Conservation (phyloP, 495 filamentous ascomycete species). For the Tuber umbilicatum region DNA sequence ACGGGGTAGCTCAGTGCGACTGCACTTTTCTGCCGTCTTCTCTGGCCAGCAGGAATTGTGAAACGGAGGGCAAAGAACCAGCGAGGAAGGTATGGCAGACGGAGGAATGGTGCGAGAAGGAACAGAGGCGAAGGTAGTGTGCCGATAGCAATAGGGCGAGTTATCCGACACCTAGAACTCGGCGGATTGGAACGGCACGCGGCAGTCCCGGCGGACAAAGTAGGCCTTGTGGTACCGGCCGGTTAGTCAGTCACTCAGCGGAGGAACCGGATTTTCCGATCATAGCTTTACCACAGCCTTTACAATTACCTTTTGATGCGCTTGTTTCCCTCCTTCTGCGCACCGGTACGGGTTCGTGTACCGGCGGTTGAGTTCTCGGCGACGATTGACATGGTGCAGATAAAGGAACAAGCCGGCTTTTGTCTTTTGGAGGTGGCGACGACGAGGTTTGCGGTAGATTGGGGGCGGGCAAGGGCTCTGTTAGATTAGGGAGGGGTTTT, state of each 20-base stretch:
- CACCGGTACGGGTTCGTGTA: conserved; percentile 10
- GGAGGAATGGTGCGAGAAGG: too few relatives aligned
- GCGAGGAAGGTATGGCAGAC: too few relatives aligned
- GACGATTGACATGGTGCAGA: conserved; percentile 33
- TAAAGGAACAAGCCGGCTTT: conserved; percentile 26
- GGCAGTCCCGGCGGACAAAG: conserved; percentile 84
- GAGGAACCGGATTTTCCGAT: conserved; percentile 87
- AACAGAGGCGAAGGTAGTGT: too few relatives aligned
- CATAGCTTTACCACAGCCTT: conserved; percentile 71
- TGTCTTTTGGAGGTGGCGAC: conserved; percentile 20
- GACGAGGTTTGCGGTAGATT: conserved; percentile 4
- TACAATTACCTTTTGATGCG: conserved; percentile 64
- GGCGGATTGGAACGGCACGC: conserved; percentile 70
- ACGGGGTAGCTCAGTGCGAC: too few relatives aligned
- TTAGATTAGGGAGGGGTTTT: conserved; percentile 28
- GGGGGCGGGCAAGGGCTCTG: conserved; percentile 26
- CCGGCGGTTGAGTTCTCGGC: conserved; percentile 36
- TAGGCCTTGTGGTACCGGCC: conserved; percentile 90
- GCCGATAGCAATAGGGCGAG: conserved; percentile 79
- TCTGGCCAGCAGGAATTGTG: too few relatives aligned
- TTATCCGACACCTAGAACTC: conserved; percentile 91
- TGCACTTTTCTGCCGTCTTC: too few relatives aligned
- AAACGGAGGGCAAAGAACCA: too few relatives aligned
- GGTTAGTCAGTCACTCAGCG: conserved; percentile 83
- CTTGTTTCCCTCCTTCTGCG: conserved; percentile 39